Evolutionary conservation across 352 stramenopile species (phyloP).

Genomic region (Halophytophthora batemanensis): DNA sequence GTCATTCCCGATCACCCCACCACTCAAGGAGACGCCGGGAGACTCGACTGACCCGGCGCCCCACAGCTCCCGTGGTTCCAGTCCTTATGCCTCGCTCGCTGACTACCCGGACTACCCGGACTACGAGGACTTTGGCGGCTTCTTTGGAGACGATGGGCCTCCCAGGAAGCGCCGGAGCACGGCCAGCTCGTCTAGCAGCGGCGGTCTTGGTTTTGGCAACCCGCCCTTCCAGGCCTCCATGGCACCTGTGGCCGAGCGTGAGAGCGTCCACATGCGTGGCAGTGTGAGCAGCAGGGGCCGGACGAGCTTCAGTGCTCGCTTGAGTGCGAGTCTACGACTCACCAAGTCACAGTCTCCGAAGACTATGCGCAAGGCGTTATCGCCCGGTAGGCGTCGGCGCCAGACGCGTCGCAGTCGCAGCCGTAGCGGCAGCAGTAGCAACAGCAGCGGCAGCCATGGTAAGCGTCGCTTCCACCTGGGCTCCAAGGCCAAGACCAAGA

Average conservation of each 20-base stretch:
- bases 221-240: not conserved
- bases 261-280: slow-evolving; percentile 5
- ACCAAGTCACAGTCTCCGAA: slow-evolving; percentile 16
- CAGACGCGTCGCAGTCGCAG: slow-evolving; percentile 5
- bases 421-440: slow-evolving; percentile 7
- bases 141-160: too few species aligned
- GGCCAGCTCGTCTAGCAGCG: slow-evolving; percentile 13
- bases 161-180: slow-evolving; percentile 16
- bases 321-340: slow-evolving; percentile 15
- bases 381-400: not conserved
- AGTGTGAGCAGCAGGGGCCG: slow-evolving; percentile 2
- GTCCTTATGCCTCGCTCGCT: slow-evolving; percentile 4
- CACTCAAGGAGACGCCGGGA: too few species aligned
- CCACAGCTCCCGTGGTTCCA: slow-evolving; percentile 5
- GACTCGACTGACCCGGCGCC: slow-evolving; percentile 2
- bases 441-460: slow-evolving; percentile 4
- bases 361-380: slow-evolving; percentile 4
- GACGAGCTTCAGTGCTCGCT: slow-evolving; percentile 13
- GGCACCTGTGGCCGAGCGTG: slow-evolving; percentile 1
- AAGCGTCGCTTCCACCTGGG: slow-evolving; percentile 14
- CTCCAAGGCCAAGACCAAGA: slow-evolving; percentile 1
- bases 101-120: not conserved
- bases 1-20: slow-evolving; percentile 2
- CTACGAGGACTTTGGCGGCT: slow-evolving; percentile 6
- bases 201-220: slow-evolving; percentile 8